These are phyloP conservation scores for Cryptococcus wingfieldii DNA, from an alignment of 1,284 basidiomycete species.

Conservation along the genomic window DNA sequence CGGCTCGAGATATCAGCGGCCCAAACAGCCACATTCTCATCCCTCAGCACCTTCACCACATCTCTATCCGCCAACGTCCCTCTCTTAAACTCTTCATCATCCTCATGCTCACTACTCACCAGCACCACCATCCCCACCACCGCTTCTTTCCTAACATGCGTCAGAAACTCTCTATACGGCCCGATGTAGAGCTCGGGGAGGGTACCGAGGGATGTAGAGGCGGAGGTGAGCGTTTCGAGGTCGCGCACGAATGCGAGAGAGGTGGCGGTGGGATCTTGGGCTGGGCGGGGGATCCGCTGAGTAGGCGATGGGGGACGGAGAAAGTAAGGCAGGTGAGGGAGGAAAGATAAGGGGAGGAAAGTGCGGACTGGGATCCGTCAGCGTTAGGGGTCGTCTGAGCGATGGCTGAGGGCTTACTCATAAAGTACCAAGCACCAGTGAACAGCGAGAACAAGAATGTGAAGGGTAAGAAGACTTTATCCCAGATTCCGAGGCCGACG, in stretches of 20 bases:
- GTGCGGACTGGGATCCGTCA: constrained; percentile 34
- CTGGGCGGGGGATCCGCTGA: constrained; percentile 2
- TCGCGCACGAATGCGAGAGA: constrained; percentile 37
- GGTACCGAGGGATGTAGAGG: constrained; percentile 22
- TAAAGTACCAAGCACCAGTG: constrained; percentile 44
- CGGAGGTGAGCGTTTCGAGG: constrained; percentile 36
- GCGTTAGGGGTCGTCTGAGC: background rate
- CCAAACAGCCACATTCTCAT: constrained; percentile 74
- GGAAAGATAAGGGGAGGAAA: constrained; percentile 42
- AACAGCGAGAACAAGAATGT: constrained; percentile 36
- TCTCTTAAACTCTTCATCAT: constrained; percentile 81
- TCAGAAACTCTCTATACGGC: constrained; percentile 76
- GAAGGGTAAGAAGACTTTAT: constrained; percentile 34
- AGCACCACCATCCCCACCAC: constrained; percentile 75
- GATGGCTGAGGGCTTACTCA: constrained; percentile 31
- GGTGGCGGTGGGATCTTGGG: constrained; percentile 33
- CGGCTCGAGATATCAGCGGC: constrained; percentile 74
- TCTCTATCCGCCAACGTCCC: constrained; percentile 69
- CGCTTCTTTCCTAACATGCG: constrained; percentile 64
- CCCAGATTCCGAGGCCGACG: constrained; percentile 29
- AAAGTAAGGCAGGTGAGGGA: constrained; percentile 43
- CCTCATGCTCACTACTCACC: constrained; percentile 86
- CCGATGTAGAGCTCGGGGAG: constrained; percentile 76
- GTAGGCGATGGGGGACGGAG: constrained; percentile 37
- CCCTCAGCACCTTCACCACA: constrained; percentile 62